A percentile compares a stretch with the other conserved stretches of the same genome.
These are phyloP conservation scores for Dryadomyces quercus-mongolicae DNA, from an alignment of 2,329 filamentous ascomycete species.

Conservation along the genomic window DNA sequence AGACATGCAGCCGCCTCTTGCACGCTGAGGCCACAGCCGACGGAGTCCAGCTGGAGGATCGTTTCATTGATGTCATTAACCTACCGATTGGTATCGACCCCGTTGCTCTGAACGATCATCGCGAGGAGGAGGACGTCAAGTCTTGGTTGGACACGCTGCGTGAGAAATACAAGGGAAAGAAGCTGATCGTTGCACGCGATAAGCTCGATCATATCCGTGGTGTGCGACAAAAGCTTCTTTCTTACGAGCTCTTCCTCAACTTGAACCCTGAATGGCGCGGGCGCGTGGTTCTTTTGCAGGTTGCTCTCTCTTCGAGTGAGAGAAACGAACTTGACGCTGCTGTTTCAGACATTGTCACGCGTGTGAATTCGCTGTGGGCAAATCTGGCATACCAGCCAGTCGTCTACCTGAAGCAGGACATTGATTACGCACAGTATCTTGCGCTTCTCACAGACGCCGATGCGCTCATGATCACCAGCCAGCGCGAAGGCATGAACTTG, in stretches of 20 bases:
- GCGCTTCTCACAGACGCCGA: slow-evolving; percentile 83
- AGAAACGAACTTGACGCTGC: slow-evolving; percentile 78
- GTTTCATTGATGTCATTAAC: slow-evolving; percentile 79
- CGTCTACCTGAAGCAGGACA: slow-evolving; percentile 90
- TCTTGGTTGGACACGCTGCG: slow-evolving; percentile 71
- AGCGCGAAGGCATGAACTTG: slow-evolving; percentile 95
- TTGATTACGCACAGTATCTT: slow-evolving; percentile 86
- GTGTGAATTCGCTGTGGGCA: slow-evolving; percentile 85
- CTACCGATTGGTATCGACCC: slow-evolving; percentile 89
- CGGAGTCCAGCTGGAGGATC: slow-evolving; percentile 81
- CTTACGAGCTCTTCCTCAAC: slow-evolving; percentile 88
- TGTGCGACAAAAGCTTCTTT: slow-evolving; percentile 83
- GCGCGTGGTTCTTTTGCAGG: slow-evolving; percentile 83
- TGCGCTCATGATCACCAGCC: slow-evolving; percentile 84
- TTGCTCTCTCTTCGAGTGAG: slow-evolving; percentile 81
- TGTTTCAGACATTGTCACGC: slow-evolving; percentile 85
- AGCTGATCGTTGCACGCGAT: slow-evolving; percentile 82
- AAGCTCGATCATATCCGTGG: slow-evolving; percentile 90
- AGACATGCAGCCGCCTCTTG: slow-evolving; percentile 85
- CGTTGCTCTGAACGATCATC: slow-evolving; percentile 56
- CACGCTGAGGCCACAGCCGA: slow-evolving; percentile 82
- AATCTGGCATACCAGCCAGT: slow-evolving; percentile 86
- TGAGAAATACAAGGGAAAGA: slow-evolving; percentile 78
- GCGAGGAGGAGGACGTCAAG: slow-evolving; percentile 59
- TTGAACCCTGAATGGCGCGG: slow-evolving; percentile 85